Conservation (phyloP, 2,329 filamentous ascomycete genomes). For the Chrysoporthe puriensis region DNA sequence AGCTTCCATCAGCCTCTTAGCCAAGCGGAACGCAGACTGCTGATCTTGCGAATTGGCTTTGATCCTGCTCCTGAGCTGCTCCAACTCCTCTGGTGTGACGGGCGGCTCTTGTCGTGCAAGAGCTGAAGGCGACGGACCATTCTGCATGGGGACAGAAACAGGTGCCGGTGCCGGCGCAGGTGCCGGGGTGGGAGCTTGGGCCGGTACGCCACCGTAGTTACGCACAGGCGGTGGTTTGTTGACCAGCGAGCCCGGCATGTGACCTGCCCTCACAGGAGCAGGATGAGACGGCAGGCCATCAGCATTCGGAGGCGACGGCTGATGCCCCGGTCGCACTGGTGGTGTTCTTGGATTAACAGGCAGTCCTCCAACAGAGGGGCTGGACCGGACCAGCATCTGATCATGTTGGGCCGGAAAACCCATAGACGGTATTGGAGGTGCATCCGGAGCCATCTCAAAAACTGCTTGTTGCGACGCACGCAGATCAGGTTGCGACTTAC, state of each 20-base stretch:
- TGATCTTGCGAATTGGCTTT: conserved; percentile 75
- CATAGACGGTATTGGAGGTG: conserved; percentile 52
- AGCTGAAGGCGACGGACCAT: conserved; percentile 19
- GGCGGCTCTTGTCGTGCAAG: conserved; percentile 48
- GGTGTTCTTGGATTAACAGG: conserved; percentile 34
- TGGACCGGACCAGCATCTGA: conserved; percentile 29
- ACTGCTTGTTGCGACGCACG: conserved; percentile 67
- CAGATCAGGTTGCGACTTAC: conserved; percentile 70
- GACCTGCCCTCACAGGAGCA: conserved; percentile 64
- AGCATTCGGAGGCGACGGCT: conserved; percentile 40
- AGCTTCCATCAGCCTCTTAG: conserved; percentile 85
- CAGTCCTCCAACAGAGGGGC: conserved; percentile 31
- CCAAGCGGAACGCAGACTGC: conserved; percentile 70
- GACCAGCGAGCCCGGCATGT: conserved; percentile 62
- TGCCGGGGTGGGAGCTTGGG: conserved; percentile 37
- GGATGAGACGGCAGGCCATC: conserved; percentile 64
- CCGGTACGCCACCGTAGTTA: conserved; percentile 55
- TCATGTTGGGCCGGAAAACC: conserved; percentile 22
- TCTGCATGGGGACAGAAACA: conserved; percentile 6
- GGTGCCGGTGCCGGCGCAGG: conserved; percentile 29
- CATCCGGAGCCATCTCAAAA: conserved; percentile 73
- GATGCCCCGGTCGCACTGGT: conserved; percentile 35
- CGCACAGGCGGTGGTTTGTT: conserved; percentile 63
- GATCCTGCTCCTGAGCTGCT: conserved; percentile 70
- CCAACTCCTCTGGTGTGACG: conserved; percentile 79